Evolutionary conservation across 345 rosid genomes (phyloP), one percentile per base, ranked within the genome.

Genomic region (Eutrema japonicum): DNA sequence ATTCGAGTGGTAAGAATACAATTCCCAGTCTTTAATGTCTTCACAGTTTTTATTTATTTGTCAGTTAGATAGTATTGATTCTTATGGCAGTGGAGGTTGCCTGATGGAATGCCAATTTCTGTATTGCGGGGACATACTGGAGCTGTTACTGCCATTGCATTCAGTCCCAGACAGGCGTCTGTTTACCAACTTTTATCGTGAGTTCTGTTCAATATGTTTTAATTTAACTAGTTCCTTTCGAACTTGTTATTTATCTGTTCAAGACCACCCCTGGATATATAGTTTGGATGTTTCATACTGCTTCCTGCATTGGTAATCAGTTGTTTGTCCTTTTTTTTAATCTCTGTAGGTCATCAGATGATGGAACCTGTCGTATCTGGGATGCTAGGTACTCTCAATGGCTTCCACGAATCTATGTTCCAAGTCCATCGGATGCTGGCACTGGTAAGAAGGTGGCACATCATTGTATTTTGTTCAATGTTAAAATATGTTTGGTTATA

Each of bases 321-420:
- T n/a, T 66, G 33, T 52, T 51, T 65, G 62, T 38, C 22, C 4
- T 57, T 67, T 42, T 38, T 70, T 36, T 32, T 5, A 32, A 71
- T 62, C 51, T 75, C 5, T 87, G 81, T 86, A 95, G 99, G 83
- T 90, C 99, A 73, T 90, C 99, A 6, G 99, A 95, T 81, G 99
- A 95, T 81, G 98, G 99, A 77, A 95, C 99, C 70, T 95, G 97
- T 82, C 90, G 98, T 78, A 88, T 95, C 71, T 95, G 99, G 99
- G 99, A 95, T 84, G 92, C 96, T 74, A 88, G 98, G 79, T 81
- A 64, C 83, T 92, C 98, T 69, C 88, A 84, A 22, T 79, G 79
- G 70, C 84, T 82, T 76, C 92, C 96, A 48, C 88, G 87, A 35
- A 81, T 89, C 52, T 95, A 86, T 77, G 77, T 82, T 68, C 98